Base-by-base conservation (phyloP, 2,329 filamentous ascomycete genomes). In the Dothideomycetes sp. region DNA sequence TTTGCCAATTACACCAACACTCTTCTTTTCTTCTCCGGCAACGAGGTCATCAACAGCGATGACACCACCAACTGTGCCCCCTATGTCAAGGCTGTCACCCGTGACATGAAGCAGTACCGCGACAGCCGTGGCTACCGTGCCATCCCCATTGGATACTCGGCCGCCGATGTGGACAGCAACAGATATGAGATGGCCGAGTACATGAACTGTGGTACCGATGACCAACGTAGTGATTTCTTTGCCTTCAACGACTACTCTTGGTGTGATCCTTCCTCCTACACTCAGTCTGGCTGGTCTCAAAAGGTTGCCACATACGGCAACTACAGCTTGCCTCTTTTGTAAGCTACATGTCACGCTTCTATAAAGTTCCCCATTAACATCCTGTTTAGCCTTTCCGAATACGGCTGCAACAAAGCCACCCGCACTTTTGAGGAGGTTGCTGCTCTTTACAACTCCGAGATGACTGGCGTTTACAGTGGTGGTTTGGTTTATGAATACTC, bases 401-500 rank as follows among this genome's bases (percentile, higher is more conserved):
- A 83, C 58, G 91, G 91, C 46, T 98, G 91, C 72, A 80, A 76
- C 64, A 81, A 75, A 57, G 87, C 84, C 70, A 75, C 69, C 44
- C 88, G 89, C 52, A 69, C 81, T 55, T 98, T 94, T 55, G 70
- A 77, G 44, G 89, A 95, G 66, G 65, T 95, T 38, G 62, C 63
- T 35, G 72, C 88, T 34, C 71, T 98, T 42, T 96, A 95, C 80
- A 75, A 69, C 63, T 64, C 62, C 15, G 60, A 94, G 44, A 96
- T 96, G 89, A 87, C 81, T 5, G 52, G 62, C 14, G 87, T 95
- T 53, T 96, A 94, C 75, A 95, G 88, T 31, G 91, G 91, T 54
- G 91, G 91, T 60, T 75, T 98, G 30, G 84, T 95, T 61, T 98
- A 95, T 67, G 88, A 96, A 65, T 98, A 94, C 70, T 80, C 83